phyloP scores from a whole-genome alignment of 495 filamentous ascomycete genomes.

The Xylaria venustula region DNA sequence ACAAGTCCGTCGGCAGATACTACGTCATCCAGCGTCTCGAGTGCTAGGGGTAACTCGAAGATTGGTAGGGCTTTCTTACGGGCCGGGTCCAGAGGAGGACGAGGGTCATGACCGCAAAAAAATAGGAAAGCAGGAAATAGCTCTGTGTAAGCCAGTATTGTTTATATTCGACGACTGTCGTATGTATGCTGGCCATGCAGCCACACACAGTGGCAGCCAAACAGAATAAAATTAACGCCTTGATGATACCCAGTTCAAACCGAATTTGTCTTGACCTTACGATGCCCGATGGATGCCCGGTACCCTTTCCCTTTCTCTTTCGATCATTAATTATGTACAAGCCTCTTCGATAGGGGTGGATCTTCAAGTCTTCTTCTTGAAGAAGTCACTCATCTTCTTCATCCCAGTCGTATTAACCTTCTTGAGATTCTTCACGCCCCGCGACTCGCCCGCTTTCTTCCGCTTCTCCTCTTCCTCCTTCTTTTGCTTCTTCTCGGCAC shows the following conservation, averaged over 20 bases:
- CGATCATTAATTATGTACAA: background rate
- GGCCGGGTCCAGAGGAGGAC: slow-evolving; percentile 25
- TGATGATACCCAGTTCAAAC: slow-evolving; percentile 6
- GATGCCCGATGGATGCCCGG: slow-evolving; percentile 3
- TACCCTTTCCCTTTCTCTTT: background rate
- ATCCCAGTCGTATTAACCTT: slow-evolving; percentile 90
- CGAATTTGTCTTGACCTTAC: background rate
- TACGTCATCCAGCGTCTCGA: slow-evolving; percentile 28
- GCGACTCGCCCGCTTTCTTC: slow-evolving; percentile 67
- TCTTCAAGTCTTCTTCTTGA: slow-evolving; percentile 61
- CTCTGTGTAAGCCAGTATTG: background rate
- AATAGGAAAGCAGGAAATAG: background rate
- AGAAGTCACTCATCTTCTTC: slow-evolving; percentile 97
- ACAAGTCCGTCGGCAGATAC: slow-evolving; percentile 23
- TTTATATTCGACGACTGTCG: background rate
- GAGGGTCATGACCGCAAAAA: slow-evolving; percentile 18
- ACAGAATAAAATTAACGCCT: background rate
- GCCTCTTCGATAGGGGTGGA: background rate
- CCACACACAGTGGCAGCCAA: background rate
- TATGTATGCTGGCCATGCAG: background rate
- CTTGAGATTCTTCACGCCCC: slow-evolving; percentile 71
- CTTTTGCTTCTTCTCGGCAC: slow-evolving; percentile 74
- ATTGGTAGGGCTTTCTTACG: slow-evolving; percentile 43
- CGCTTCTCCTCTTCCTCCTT: slow-evolving; percentile 61
- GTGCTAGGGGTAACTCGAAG: slow-evolving; percentile 35